Evolutionary conservation across 129 eudicot genomes (phyloP).

Genomic region (Tanacetum coccineum): DNA sequence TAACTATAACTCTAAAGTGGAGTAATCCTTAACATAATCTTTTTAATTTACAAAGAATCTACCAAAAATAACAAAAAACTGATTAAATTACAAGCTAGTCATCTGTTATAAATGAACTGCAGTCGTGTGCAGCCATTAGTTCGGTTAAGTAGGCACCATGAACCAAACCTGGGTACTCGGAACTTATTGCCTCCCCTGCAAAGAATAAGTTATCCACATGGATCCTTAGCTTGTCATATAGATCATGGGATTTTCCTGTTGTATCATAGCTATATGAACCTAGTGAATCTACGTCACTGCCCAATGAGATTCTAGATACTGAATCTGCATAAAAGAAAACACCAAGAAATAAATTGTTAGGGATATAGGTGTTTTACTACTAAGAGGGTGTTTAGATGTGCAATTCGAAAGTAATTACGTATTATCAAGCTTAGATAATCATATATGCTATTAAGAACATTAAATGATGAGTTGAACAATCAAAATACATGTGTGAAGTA

Average conservation of each 20-base stretch:
- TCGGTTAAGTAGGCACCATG: slow-evolving; percentile 98
- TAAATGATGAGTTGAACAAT: too few relatives aligned
- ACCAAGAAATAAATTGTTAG: neutral
- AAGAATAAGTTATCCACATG: slow-evolving; percentile 94
- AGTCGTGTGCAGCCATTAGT: slow-evolving; percentile 89
- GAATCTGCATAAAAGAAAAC: slow-evolving; percentile 51
- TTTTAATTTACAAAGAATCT: too few relatives aligned
- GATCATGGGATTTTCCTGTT: slow-evolving; percentile 90
- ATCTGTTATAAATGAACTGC: too few relatives aligned
- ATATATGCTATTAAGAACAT: too few relatives aligned
- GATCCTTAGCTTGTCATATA: slow-evolving; percentile 80
- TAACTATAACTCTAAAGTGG: too few relatives aligned
- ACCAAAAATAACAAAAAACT: too few relatives aligned
- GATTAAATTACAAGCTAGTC: too few relatives aligned
- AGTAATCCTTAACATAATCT: too few relatives aligned
- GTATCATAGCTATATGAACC: slow-evolving; percentile 90
- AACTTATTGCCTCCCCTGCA: slow-evolving; percentile 97
- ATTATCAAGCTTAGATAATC: too few relatives aligned
- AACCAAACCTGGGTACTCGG: slow-evolving; percentile 82
- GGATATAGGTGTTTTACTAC: neutral
- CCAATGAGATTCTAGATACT: slow-evolving; percentile 81
- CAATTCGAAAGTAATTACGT: neutral
- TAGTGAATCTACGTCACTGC: slow-evolving; percentile 72
- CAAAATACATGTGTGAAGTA: too few relatives aligned
- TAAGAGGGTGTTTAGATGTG: neutral